Base-by-base conservation (phyloP, 1,284 basidiomycete genomes). In the Ustilago hordei region DNA sequence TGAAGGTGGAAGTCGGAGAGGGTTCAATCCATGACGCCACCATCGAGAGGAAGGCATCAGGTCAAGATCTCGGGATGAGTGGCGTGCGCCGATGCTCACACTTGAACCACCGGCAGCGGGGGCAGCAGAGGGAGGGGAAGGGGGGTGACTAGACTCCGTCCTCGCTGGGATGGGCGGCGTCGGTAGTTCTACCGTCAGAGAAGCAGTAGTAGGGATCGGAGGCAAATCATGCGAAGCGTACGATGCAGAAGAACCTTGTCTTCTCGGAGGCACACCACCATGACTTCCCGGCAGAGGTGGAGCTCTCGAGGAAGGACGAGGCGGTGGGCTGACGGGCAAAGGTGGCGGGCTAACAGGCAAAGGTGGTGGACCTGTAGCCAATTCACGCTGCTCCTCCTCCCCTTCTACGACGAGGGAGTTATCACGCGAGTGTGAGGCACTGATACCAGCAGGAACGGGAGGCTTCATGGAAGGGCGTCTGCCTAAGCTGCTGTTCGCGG, bases 261-360 rank as follows among this genome's bases (percentile, higher is more conserved):
- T 60, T 45, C 65, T 64, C 38, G 71, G 71, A n/a, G 73, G 68
- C 93, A 95, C 35, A 93, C 95, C 12, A 95, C 89, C 78, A 92
- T 91, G 64, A 93, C 94, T 28, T 28, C 23, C 93, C 95, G 95
- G 64, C 93, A 90, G 35, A 92, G 93, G 35, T 93, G 94, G 81
- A 95, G 91, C 17, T 91, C 91, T 9, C 92, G 91, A 50, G 92
- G 90, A 58, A 92, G 90, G 79, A 91, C 91, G 59, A 91, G 89
- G 84, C 94, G 80, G 78, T 17, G 80, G 80, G 62, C 76, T 80
- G 32, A 63, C 55, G 2, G 78, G 71, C 32, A 75, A 69, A 12
- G 62, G 69, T 31, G 78, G 74, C 7, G 78, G 78, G 32, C 74
- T 79, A 8, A 58, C 50, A 8, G 69, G 69, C 64, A 73, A 38